Evolutionary conservation across 805 yeast genomes (phyloP).

Genomic region (Clavispora asparagi): DNA sequence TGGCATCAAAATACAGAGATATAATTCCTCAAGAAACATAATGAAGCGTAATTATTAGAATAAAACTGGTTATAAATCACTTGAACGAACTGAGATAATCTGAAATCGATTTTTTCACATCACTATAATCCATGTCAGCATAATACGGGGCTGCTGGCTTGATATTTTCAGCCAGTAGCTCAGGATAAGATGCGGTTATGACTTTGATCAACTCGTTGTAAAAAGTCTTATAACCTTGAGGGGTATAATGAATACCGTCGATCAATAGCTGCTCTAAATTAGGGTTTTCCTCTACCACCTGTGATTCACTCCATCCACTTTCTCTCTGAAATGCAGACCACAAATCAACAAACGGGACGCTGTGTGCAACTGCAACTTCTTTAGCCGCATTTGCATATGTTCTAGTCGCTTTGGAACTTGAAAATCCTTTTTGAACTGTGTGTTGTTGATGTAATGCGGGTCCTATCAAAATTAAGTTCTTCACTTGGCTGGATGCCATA

Average conservation of each 20-base stretch:
- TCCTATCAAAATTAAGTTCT: too few relatives aligned
- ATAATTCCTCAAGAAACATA: too few relatives aligned
- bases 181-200: conserved; percentile 44
- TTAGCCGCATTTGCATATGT: conserved; percentile 49
- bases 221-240: conserved; percentile 46
- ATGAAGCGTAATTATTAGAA: too few relatives aligned
- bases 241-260: conserved; percentile 61
- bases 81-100: neutral
- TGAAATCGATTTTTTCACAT: conserved; percentile 5
- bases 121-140: conserved; percentile 23
- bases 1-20: too few relatives aligned
- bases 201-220: conserved; percentile 37
- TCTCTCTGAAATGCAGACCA: conserved; percentile 35
- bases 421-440: conserved; percentile 17
- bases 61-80: too few relatives aligned
- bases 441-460: conserved; percentile 54
- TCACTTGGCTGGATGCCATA: conserved; percentile 25
- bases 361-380: conserved; percentile 39
- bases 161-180: conserved; percentile 40
- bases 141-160: conserved; percentile 35
- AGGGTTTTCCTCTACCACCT: conserved; percentile 19
- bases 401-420: conserved; percentile 37
- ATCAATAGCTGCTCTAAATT: conserved; percentile 17
- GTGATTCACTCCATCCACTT: too few relatives aligned
- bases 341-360: conserved; percentile 56